Conservation (phyloP, 805 yeast genomes). For the Maudiozyma turicensis region DNA sequence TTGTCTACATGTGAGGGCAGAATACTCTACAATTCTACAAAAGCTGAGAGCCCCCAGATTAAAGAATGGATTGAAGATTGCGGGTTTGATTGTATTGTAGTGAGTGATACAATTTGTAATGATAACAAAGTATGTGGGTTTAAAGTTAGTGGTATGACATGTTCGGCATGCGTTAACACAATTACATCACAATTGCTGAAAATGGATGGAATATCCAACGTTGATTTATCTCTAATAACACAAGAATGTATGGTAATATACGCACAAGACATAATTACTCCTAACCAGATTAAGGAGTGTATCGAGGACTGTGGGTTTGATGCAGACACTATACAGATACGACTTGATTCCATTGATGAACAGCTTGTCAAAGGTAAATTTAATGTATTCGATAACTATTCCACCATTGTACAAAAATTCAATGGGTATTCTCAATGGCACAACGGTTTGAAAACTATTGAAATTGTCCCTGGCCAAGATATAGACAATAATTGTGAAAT, state of each 20-base stretch:
- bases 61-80: slow-evolving; percentile 56
- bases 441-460: neutral
- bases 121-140: neutral
- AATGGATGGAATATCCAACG: slow-evolving; percentile 42
- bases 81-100: slow-evolving; percentile 49
- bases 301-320: slow-evolving; percentile 77
- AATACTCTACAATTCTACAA: slow-evolving; percentile 33
- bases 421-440: neutral
- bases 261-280: slow-evolving; percentile 22
- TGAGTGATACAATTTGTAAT: neutral
- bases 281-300: slow-evolving; percentile 36
- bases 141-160: slow-evolving; percentile 66
- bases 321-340: slow-evolving; percentile 21
- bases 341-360: neutral
- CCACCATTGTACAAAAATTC: neutral
- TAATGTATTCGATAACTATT: neutral
- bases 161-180: slow-evolving; percentile 73
- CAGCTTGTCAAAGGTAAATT: neutral
- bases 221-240: slow-evolving; percentile 62
- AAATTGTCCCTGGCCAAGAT: neutral
- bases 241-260: slow-evolving; percentile 60
- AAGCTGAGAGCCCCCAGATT: slow-evolving; percentile 30
- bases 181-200: slow-evolving; percentile 45
- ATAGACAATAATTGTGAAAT: neutral
- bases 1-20: slow-evolving; percentile 65